Conservation (phyloP, 805 yeast species). For the Myxozyma nipponensis region DNA sequence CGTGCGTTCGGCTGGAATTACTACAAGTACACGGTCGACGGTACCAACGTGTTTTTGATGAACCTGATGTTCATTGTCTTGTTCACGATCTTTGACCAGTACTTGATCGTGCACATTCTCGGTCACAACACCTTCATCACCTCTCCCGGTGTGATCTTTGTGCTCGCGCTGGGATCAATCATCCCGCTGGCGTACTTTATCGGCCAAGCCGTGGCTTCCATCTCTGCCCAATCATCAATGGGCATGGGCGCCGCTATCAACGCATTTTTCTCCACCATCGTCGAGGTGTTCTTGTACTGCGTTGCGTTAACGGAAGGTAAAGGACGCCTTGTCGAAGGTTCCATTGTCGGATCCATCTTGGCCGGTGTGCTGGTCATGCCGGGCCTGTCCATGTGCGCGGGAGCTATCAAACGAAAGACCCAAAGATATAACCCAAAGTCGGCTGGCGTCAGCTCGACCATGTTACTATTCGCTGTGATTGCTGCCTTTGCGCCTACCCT, state of each 20-base stretch:
- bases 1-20: conserved; percentile 89
- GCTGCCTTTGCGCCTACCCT: conserved; percentile 92
- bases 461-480: conserved; percentile 84
- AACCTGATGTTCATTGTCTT: conserved; percentile 75
- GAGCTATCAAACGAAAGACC: conserved; percentile 87
- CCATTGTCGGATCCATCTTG: conserved; percentile 86
- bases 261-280: conserved; percentile 94
- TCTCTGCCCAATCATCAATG: conserved; percentile 97
- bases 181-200: conserved; percentile 94
- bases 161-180: conserved; percentile 74
- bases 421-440: conserved; percentile 93
- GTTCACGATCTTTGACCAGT: conserved; percentile 78
- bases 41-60: conserved; percentile 89
- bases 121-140: conserved; percentile 47
- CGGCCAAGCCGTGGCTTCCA: conserved; percentile 99
- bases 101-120: conserved; percentile 50
- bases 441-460: conserved; percentile 95
- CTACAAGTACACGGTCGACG: conserved; percentile 93
- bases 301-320: conserved; percentile 84
- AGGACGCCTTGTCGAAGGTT: conserved; percentile 89
- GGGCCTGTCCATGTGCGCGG: conserved; percentile 96
- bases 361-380: conserved; percentile 92
- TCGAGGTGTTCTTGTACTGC: conserved; percentile 86
- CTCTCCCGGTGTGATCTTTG: conserved; percentile 62
- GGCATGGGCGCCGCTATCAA: conserved; percentile 98